Evolutionary conservation across 805 yeast genomes (phyloP).

Genomic region (Schwanniomyces occidentalis): DNA sequence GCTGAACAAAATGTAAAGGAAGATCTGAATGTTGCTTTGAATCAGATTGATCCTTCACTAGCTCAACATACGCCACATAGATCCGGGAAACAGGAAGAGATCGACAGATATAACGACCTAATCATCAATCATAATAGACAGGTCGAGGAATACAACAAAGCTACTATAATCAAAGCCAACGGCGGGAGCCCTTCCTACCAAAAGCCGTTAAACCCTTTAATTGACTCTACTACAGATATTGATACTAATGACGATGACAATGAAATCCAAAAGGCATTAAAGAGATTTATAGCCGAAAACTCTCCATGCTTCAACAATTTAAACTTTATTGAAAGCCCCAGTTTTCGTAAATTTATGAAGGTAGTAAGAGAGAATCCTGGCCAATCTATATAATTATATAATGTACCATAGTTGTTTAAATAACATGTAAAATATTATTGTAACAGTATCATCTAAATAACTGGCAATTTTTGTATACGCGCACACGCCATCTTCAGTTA

Average conservation of each 20-base stretch:
- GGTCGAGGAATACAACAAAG: conserved; percentile 14
- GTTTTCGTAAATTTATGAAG: conserved; percentile 9
- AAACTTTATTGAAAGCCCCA: conserved; percentile 8
- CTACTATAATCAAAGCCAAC: conserved; percentile 4
- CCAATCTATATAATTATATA: conserved; percentile 5
- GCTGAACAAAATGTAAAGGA: not conserved
- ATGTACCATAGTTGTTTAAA: conserved; percentile 2
- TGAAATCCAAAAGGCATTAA: conserved; percentile 9
- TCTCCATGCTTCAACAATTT: conserved; percentile 9
- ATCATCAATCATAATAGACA: conserved; percentile 11
- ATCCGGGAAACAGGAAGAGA: conserved; percentile 7
- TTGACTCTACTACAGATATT: conserved; percentile 3
- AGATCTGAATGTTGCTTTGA: conserved; percentile 1
- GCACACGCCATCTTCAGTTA: not conserved
- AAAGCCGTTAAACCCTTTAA: conserved; percentile 5
- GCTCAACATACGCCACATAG: not conserved
- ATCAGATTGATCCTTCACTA: conserved; percentile 9
- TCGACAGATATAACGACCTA: conserved; percentile 11
- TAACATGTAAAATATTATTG: no score
- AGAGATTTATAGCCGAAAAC: conserved; percentile 11
- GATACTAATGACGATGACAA: conserved; percentile 2
- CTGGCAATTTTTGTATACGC: not conserved
- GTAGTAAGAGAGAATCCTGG: conserved; percentile 8
- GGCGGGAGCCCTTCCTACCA: conserved; percentile 1
- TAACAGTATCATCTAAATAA: no score